A percentile compares a stretch with the other conserved stretches of the same genome.
Evolutionary conservation across 2,329 filamentous ascomycete species (phyloP).

Genomic region (Alternaria longipes): DNA sequence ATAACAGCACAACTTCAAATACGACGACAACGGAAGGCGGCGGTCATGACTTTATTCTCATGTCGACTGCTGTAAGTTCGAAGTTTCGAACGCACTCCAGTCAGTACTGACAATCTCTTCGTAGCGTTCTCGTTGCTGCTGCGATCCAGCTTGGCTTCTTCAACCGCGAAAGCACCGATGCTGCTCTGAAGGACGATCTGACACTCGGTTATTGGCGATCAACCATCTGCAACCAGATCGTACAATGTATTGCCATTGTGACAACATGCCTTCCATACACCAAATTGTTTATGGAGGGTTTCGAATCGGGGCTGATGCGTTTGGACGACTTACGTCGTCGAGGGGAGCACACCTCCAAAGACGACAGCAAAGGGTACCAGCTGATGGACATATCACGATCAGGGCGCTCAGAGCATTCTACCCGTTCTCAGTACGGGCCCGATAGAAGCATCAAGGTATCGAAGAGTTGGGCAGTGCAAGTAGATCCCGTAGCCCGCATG

Average conservation of each 20-base stretch:
- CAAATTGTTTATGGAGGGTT: slow-evolving; percentile 40
- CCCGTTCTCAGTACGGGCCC: background rate
- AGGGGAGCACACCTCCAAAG: slow-evolving; percentile 21
- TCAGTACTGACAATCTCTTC: background rate
- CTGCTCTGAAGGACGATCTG: slow-evolving; percentile 24
- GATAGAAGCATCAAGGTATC: slow-evolving; percentile 23
- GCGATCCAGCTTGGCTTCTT: slow-evolving; percentile 29
- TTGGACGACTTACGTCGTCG: slow-evolving; percentile 29
- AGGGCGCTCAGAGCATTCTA: background rate
- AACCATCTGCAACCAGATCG: slow-evolving; percentile 33
- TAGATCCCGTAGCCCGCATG: slow-evolving; percentile 15
- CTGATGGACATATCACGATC: slow-evolving; percentile 30
- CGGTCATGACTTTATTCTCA: slow-evolving; percentile 31
- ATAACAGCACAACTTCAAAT: slow-evolving; percentile 30
- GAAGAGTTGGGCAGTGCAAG: slow-evolving; percentile 23
- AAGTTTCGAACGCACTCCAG: background rate
- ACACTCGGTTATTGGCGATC: slow-evolving; percentile 43
- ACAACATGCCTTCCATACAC: slow-evolving; percentile 42
- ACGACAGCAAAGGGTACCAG: slow-evolving; percentile 24
- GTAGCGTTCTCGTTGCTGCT: slow-evolving; percentile 27
- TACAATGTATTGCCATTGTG: slow-evolving; percentile 37
- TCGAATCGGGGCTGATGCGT: slow-evolving; percentile 38
- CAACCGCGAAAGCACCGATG: slow-evolving; percentile 22
- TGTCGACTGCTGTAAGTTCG: slow-evolving; percentile 28
- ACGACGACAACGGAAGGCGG: slow-evolving; percentile 22